phyloP scores from a whole-genome alignment of 2,329 filamentous ascomycete genomes.

The Exophiala alcalophila region DNA sequence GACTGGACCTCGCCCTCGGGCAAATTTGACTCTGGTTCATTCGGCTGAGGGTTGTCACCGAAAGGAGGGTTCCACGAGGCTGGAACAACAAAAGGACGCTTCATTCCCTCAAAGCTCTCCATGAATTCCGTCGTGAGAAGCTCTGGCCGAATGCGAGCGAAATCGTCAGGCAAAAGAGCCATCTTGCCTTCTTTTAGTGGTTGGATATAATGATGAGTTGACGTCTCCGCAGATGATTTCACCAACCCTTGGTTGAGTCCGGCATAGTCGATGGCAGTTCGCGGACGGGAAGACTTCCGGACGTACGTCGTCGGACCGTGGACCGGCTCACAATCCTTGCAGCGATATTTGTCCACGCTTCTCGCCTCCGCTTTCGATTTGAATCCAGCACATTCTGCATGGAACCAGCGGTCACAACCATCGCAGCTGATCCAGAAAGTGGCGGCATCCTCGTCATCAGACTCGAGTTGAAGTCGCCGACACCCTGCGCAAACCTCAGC shows the following conservation, averaged over 20 bases:
- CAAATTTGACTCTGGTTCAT: neutral
- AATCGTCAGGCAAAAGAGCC: slow-evolving; percentile 58
- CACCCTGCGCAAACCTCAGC: slow-evolving; percentile 52
- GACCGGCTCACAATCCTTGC: slow-evolving; percentile 55
- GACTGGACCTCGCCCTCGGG: no score
- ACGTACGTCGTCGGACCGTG: slow-evolving; percentile 65
- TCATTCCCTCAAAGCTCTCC: slow-evolving; percentile 61
- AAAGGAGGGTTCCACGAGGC: slow-evolving; percentile 57
- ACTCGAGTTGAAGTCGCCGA: slow-evolving; percentile 52
- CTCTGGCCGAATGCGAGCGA: slow-evolving; percentile 63
- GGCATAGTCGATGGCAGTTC: slow-evolving; percentile 66
- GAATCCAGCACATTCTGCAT: slow-evolving; percentile 65
- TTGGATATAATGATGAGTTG: slow-evolving; percentile 66
- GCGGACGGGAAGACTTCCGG: slow-evolving; percentile 63
- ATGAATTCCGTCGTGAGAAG: slow-evolving; percentile 62
- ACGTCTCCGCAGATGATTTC: slow-evolving; percentile 61
- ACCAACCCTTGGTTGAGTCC: slow-evolving; percentile 64
- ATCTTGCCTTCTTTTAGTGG: slow-evolving; percentile 64
- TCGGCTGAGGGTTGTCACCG: slow-evolving; percentile 7
- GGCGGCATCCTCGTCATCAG: slow-evolving; percentile 51
- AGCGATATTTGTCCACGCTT: slow-evolving; percentile 67
- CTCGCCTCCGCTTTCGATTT: slow-evolving; percentile 62
- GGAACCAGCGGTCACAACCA: slow-evolving; percentile 66
- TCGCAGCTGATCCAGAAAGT: slow-evolving; percentile 63
- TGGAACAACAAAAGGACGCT: slow-evolving; percentile 65